Conservation (phyloP, 2,329 filamentous ascomycete species). For the Metarhizium robertsii region DNA sequence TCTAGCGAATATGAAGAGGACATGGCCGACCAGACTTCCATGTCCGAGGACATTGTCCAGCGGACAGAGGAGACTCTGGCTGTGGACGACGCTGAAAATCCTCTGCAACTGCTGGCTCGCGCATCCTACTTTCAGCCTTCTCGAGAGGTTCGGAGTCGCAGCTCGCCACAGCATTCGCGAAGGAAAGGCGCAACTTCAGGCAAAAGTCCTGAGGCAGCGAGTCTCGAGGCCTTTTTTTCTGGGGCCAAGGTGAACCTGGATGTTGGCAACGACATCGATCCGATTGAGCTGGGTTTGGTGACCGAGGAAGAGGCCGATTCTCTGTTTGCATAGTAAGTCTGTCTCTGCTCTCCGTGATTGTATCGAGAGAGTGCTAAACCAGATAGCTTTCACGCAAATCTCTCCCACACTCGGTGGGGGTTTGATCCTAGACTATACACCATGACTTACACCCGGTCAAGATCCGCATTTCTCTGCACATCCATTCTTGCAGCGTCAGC, state of each 20-base stretch:
- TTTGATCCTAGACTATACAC: constrained; percentile 60
- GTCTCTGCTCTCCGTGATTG: neutral
- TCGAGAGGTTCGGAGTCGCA: constrained; percentile 22
- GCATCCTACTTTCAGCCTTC: constrained; percentile 60
- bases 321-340: constrained; percentile 53
- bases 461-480: constrained; percentile 63
- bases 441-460: constrained; percentile 52
- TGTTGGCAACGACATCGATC: constrained; percentile 54
- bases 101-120: constrained; percentile 61
- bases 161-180: constrained; percentile 15
- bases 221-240: constrained; percentile 57
- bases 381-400: constrained; percentile 55
- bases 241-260: constrained; percentile 55
- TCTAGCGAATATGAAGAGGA: constrained; percentile 21
- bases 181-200: constrained; percentile 3
- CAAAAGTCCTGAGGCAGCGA: constrained; percentile 16
- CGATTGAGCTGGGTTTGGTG: constrained; percentile 60
- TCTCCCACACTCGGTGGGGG: constrained; percentile 67
- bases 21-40: constrained; percentile 15
- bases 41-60: constrained; percentile 17
- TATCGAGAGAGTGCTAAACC: neutral
- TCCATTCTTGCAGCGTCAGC: constrained; percentile 61
- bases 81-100: constrained; percentile 66
- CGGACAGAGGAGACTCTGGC: constrained; percentile 42
- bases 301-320: constrained; percentile 54